A percentile compares a stretch with the other conserved stretches of the same genome.
phyloP scores from a whole-genome alignment of 805 yeast species.

The Naumovozyma baii region DNA sequence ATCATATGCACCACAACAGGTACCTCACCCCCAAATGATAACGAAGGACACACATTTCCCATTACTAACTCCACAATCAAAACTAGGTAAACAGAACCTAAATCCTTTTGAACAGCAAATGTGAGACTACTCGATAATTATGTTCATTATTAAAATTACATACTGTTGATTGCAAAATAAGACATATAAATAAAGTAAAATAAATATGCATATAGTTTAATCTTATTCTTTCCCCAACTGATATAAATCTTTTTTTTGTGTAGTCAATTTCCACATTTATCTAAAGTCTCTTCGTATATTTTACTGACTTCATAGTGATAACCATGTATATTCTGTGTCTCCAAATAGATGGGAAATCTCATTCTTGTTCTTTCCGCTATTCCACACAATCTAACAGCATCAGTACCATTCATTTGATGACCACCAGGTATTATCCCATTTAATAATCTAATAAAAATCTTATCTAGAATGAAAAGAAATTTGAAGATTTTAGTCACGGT shows the following conservation, averaged over 20 bases:
- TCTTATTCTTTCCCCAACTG: too few relatives aligned
- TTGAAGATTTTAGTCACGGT: conserved; percentile 32
- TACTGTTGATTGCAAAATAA: background rate
- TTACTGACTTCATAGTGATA: conserved; percentile 37
- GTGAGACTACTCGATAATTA: background rate
- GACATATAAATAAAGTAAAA: too few relatives aligned
- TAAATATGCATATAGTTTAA: too few relatives aligned
- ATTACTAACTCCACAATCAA: conserved; percentile 16
- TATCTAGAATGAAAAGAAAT: conserved; percentile 34
- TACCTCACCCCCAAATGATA: conserved; percentile 5
- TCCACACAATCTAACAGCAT: conserved; percentile 41
- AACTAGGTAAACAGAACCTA: conserved; percentile 3
- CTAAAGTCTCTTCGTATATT: conserved; percentile 37
- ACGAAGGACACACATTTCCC: conserved; percentile 13
- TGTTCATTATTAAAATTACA: background rate
- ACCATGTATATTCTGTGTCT: conserved; percentile 30
- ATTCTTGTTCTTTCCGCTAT: conserved; percentile 45
- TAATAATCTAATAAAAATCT: conserved; percentile 32
- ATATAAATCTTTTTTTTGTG: too few relatives aligned
- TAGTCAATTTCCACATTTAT: conserved; percentile 21
- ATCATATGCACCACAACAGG: conserved; percentile 3
- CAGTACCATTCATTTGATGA: conserved; percentile 37
- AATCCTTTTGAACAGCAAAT: conserved; percentile 15
- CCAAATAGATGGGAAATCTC: conserved; percentile 31
- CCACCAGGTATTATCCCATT: conserved; percentile 30